Evolutionary conservation across 331 rosid genomes (phyloP), one percentile per base, ranked within the genome.

Genomic region (Malus hybrid): DNA sequence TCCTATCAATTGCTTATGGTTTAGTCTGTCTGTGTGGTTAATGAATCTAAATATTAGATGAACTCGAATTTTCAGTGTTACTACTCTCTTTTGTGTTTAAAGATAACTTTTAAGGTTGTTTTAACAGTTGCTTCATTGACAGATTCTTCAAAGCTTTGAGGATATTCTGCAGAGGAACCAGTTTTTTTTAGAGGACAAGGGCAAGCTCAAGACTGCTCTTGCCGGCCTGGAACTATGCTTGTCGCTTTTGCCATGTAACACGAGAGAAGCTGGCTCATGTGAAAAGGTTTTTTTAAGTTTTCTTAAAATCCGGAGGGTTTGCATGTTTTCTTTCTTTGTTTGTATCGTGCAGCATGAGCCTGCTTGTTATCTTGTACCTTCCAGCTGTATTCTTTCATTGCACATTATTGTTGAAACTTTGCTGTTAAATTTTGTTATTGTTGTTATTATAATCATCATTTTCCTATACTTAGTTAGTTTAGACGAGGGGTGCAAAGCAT

Each of bases 61-160:
- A 60, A 59, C 36, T 36, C 27, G 19, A 60, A 3, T 60, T 6
- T 59, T 20, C 67, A 2, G 44, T 31, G 19, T 66, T 31, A 16
- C 32, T 3, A 2, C 32, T 55, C 29, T 62, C 60, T 46, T 34
- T 59, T 46, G 50, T 44, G 22, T 71, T 33, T 57, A 4, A 27
- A 52, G 68, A 39, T 73, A 27, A 60, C 9, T 72, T 20, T 24
- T 14, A 24, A 12, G 8, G 19, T 6, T 67, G 67, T 52, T 82
- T 57, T 10, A 57, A 34, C 36, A 11, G 15, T 84, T 83, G 80
- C 64, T 69, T 82, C 73, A 77, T 80, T 63, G 52, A 66, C 97
- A 94, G 99, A 85, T 94, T 86, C 89, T 94, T 82, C 91, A 86
- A 71, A 94, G 81, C 81, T 92, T 85, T 33, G 92, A 75, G 84